Evolutionary conservation across 768 basidiomycete genomes (phyloP).

Genomic region (Suillus tomentosus): DNA sequence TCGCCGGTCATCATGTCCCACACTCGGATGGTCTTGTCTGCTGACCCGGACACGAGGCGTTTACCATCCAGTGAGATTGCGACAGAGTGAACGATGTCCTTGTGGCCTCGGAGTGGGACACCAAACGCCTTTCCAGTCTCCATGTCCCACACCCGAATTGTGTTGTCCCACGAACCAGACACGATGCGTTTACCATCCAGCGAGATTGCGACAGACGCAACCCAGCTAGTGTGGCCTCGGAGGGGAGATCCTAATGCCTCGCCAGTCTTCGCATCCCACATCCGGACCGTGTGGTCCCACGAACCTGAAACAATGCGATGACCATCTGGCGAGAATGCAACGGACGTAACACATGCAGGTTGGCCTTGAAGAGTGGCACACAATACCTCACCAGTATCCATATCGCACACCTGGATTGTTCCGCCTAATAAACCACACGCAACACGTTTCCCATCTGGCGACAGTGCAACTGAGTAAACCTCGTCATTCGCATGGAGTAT

Average conservation of each 20-base stretch:
- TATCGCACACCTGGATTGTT: conserved; percentile 9
- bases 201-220: conserved; percentile 5
- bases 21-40: conserved; percentile 2
- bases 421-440: conserved; percentile 13
- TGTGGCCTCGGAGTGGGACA: neutral
- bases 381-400: conserved; percentile 1
- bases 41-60: conserved; percentile 8
- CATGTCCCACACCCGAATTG: conserved; percentile 18
- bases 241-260: conserved; percentile 21
- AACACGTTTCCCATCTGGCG: conserved; percentile 4
- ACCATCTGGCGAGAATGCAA: conserved; percentile 31
- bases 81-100: neutral
- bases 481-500: rapidly evolving
- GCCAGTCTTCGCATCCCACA: conserved; percentile 14
- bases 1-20: conserved; percentile 5
- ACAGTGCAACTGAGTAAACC: neutral
- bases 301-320: conserved; percentile 26
- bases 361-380: neutral
- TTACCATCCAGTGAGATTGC: conserved; percentile 4
- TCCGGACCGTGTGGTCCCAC: neutral
- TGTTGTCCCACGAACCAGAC: neutral
- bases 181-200: conserved; percentile 1
- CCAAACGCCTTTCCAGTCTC: neutral
- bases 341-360: neutral
- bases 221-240: neutral